Conservation (phyloP, 148 eudicot genomes). For the Amaranthus cruentus region DNA sequence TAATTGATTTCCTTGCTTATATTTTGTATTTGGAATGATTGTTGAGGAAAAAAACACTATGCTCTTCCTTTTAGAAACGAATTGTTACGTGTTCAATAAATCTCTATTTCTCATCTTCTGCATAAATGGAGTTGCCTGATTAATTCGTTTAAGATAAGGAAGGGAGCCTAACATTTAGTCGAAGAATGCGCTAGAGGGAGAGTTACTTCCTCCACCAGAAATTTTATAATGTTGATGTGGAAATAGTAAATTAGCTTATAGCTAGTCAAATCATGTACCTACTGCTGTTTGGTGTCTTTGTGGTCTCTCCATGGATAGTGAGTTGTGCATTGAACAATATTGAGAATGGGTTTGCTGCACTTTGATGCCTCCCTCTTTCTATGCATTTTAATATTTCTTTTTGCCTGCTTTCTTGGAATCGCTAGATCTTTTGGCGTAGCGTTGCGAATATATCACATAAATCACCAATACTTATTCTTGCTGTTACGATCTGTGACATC, state of each 20-base stretch:
- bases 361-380: neutral
- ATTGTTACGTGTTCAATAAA: neutral
- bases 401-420: neutral
- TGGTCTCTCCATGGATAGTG: neutral
- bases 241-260: neutral
- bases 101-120: neutral
- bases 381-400: constrained; percentile 6
- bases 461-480: constrained; percentile 1
- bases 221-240: neutral
- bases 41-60: neutral
- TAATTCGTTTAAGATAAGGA: neutral
- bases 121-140: neutral
- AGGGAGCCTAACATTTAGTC: neutral
- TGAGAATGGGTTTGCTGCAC: neutral
- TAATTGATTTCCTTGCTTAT: neutral
- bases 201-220: neutral
- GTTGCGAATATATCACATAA: constrained; percentile 10
- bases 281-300: neutral
- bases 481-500: constrained; percentile 9
- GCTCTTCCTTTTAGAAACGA: neutral
- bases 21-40: neutral
- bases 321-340: neutral
- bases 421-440: neutral
- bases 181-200: neutral
- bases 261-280: neutral